phyloP scores from a whole-genome alignment of 2,329 filamentous ascomycete genomes.

The Teratosphaeria destructans region DNA sequence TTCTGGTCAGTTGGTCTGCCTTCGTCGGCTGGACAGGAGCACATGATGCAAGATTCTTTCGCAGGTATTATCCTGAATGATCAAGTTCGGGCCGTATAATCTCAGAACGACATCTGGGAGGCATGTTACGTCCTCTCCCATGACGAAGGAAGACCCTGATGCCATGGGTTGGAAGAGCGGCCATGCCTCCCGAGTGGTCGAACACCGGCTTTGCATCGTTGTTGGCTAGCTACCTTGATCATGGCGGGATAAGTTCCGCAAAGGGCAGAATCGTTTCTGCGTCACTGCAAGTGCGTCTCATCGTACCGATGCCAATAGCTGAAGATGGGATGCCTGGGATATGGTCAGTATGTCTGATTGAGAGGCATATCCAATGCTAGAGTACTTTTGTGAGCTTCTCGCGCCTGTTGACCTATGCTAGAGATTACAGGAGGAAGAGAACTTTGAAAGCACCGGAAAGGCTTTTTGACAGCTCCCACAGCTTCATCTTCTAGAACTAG shows the following conservation, averaged over 20 bases:
- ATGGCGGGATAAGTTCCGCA: constrained; percentile 7
- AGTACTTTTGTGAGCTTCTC: constrained; percentile 1
- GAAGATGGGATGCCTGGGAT: neutral
- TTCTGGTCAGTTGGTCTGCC: constrained; percentile 19
- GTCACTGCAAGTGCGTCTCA: constrained; percentile 6
- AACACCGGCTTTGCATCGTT: constrained; percentile 20
- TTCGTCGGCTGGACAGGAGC: constrained; percentile 31
- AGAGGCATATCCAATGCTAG: neutral
- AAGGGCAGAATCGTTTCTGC: constrained; percentile 8
- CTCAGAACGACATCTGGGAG: constrained; percentile 49
- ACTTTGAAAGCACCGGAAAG: neutral
- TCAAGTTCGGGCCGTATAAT: constrained; percentile 94
- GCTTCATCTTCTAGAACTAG: neutral
- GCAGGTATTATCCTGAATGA: constrained; percentile 94
- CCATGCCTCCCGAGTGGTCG: constrained; percentile 3
- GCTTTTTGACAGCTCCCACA: neutral
- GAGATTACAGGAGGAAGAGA: neutral
- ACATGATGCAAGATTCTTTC: constrained; percentile 71
- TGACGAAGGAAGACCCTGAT: neutral
- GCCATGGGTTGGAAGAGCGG: constrained; percentile 6
- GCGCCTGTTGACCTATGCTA: neutral
- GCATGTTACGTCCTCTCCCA: constrained; percentile 10
- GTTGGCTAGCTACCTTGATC: constrained; percentile 16
- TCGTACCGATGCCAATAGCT: constrained; percentile 2
- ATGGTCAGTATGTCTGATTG: constrained; percentile 1